These are phyloP conservation scores for Circinella minor DNA, from an alignment of 371 early-diverging fungal genomes.

Conservation along the genomic window DNA sequence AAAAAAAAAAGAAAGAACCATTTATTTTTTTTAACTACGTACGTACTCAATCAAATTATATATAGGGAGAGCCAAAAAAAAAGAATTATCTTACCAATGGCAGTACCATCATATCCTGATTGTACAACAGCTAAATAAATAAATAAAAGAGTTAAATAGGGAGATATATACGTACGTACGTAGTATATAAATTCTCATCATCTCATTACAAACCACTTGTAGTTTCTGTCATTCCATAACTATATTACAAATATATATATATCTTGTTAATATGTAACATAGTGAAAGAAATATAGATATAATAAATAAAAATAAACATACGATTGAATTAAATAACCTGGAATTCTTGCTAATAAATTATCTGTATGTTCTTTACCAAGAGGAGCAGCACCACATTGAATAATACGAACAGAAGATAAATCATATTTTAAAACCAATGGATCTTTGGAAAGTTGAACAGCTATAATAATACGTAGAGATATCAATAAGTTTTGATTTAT, in stretches of 20 bases:
- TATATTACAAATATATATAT: constrained; percentile 19
- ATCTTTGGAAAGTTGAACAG: constrained; percentile 67
- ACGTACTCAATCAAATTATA: too few relatives aligned
- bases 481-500: too few relatives aligned
- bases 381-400: constrained; percentile 87
- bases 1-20: too few relatives aligned
- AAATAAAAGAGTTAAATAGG: neutral
- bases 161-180: too few relatives aligned
- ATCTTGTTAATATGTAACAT: neutral
- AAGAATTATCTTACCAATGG: constrained; percentile 5
- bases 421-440: constrained; percentile 73
- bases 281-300: neutral
- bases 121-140: neutral
- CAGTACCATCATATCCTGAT: constrained; percentile 1
- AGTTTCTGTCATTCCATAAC: constrained; percentile 80
- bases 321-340: constrained; percentile 44
- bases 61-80: too few relatives aligned
- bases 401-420: constrained; percentile 61
- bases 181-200: too few relatives aligned
- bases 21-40: too few relatives aligned
- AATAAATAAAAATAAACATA: constrained; percentile 1
- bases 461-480: constrained; percentile 21
- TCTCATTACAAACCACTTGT: constrained; percentile 40
- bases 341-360: constrained; percentile 52
- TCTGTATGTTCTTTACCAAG: constrained; percentile 67